These are phyloP conservation scores for Naganishia vishniacii DNA, from an alignment of 768 basidiomycete species.

Conservation along the genomic window DNA sequence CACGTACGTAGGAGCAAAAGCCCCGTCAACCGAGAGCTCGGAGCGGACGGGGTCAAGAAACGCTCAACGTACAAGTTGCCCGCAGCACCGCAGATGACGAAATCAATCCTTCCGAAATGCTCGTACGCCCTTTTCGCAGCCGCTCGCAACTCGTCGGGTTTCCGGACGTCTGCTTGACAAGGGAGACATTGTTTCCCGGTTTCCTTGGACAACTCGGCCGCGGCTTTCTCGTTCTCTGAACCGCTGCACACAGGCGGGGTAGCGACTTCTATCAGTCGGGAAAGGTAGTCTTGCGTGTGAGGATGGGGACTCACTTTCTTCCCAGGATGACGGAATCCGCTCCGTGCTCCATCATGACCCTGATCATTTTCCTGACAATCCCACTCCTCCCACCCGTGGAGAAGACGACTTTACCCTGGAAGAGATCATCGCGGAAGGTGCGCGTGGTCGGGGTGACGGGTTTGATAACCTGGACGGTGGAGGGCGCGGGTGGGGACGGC, in stretches of 20 bases:
- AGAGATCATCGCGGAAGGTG: constrained; percentile 71
- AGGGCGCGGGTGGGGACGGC: constrained; percentile 13
- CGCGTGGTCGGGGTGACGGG: constrained; percentile 18
- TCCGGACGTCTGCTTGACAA: constrained; percentile 73
- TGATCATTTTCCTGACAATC: constrained; percentile 83
- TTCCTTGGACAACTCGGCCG: constrained; percentile 62
- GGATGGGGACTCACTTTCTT: constrained; percentile 60
- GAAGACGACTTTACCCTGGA: constrained; percentile 73
- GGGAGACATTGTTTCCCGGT: constrained; percentile 71
- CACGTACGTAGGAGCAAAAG: too few relatives aligned
- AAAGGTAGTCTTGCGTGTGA: constrained; percentile 3
- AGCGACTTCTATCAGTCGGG: background rate
- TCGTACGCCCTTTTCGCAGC: constrained; percentile 72
- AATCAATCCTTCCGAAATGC: constrained; percentile 80
- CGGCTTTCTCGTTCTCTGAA: constrained; percentile 51
- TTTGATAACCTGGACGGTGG: constrained; percentile 21
- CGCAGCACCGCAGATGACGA: constrained; percentile 94
- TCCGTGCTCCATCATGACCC: constrained; percentile 69
- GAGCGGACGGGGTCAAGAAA: background rate
- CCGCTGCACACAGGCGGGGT: constrained; percentile 55
- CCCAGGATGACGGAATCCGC: constrained; percentile 76
- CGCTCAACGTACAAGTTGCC: constrained; percentile 67
- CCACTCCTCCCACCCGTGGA: constrained; percentile 80
- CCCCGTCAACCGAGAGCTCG: too few relatives aligned
- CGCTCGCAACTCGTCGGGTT: constrained; percentile 63